Percentiles rank a stretch among this genome's conserved stretches.
phyloP scores from a whole-genome alignment of 371 early-diverging fungal species.

The Mortierella sp. region DNA sequence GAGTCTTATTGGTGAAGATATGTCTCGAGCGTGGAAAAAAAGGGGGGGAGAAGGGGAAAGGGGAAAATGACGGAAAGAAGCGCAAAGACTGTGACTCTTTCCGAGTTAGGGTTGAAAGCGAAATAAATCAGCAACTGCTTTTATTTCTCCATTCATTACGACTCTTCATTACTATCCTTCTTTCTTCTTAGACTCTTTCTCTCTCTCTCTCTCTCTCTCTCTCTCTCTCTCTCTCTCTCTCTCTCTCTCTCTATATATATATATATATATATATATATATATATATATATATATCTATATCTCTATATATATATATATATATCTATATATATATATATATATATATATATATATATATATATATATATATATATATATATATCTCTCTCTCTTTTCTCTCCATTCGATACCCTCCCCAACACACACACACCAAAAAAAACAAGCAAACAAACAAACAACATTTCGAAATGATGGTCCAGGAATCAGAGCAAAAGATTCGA shows the following conservation, averaged over 20 bases:
- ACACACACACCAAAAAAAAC: constrained; percentile 17
- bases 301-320: no score
- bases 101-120: no score
- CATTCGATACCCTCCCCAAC: background rate
- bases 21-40: no score
- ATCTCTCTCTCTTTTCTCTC: background rate
- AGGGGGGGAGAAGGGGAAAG: background rate
- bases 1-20: no score
- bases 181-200: background rate
- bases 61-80: no score
- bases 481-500: constrained; percentile 16
- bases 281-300: background rate
- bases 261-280: background rate
- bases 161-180: constrained; percentile 19
- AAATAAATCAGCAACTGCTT: no score
- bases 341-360: background rate
- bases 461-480: no score
- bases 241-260: background rate
- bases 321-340: background rate
- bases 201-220: background rate
- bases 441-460: constrained; percentile 20
- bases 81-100: no score
- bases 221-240: no score
- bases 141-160: background rate
- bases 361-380: background rate